Evolutionary conservation across 225 moss, liverwort and hornwort genomes (phyloP).

Genomic region (Lunularia cruciata): DNA sequence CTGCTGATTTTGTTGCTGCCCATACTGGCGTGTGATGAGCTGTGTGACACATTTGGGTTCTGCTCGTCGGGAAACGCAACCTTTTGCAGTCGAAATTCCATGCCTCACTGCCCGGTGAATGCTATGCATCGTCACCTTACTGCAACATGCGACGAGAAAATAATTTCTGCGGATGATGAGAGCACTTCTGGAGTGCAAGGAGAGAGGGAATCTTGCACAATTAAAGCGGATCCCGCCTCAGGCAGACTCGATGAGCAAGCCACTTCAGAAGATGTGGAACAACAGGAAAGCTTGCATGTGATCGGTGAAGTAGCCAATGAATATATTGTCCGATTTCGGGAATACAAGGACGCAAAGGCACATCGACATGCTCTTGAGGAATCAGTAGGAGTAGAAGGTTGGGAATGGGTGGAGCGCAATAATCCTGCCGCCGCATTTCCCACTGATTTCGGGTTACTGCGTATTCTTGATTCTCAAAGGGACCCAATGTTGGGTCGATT

Average conservation of each 20-base stretch:
- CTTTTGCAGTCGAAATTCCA: not conserved
- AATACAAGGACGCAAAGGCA: conserved; percentile 55
- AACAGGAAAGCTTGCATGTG: conserved; percentile 42
- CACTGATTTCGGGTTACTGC: conserved; percentile 80
- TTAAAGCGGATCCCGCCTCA: not conserved
- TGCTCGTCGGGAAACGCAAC: conserved; percentile 19
- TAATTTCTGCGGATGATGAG: not conserved
- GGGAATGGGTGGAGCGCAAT: conserved; percentile 82
- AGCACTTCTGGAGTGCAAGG: not conserved
- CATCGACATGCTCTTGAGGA: conserved; percentile 56
- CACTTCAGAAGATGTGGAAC: conserved; percentile 17
- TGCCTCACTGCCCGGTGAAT: not conserved
- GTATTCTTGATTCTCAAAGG: conserved; percentile 48
- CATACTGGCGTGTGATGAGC: conserved; percentile 30
- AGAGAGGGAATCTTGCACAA: not conserved
- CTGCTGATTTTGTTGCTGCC: conserved; percentile 38
- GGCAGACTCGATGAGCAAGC: conserved; percentile 9
- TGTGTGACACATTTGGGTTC: conserved; percentile 3
- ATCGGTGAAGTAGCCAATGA: conserved; percentile 70
- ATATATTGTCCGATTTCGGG: conserved; percentile 78
- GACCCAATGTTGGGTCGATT: conserved; percentile 49
- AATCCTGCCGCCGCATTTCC: conserved; percentile 82
- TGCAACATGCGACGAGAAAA: conserved; percentile 4
- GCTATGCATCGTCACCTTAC: not conserved
- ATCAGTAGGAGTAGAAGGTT: conserved; percentile 50